phyloP scores from a whole-genome alignment of 1,284 basidiomycete genomes.

The Irpex sp. region DNA sequence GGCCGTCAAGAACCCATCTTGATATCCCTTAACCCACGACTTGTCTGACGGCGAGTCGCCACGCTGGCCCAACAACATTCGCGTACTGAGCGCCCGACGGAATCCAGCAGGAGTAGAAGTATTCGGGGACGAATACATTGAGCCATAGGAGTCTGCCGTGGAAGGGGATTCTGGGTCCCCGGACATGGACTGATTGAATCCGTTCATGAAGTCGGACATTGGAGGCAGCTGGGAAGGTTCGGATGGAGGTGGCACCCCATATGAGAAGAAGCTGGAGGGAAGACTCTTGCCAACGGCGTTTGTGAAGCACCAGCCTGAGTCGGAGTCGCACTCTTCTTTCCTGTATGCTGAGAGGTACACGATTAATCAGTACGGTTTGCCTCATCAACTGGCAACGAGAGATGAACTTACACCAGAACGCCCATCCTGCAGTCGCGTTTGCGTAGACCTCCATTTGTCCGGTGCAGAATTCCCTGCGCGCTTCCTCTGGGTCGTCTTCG shows the following conservation, averaged over 20 bases:
- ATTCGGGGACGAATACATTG: not conserved
- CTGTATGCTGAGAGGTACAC: constrained; percentile 41
- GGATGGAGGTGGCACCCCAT: constrained; percentile 24
- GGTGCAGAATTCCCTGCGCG: constrained; percentile 55
- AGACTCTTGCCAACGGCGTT: constrained; percentile 53
- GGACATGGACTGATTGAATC: constrained; percentile 7
- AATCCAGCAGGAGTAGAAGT: not conserved
- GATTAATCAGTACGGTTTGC: not conserved
- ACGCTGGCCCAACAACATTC: not conserved
- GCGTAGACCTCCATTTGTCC: constrained; percentile 62
- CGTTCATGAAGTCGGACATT: constrained; percentile 17
- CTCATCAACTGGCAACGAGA: not conserved
- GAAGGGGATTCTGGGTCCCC: not conserved
- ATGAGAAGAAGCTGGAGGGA: constrained; percentile 57
- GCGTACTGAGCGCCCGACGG: not conserved
- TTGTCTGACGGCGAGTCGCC: constrained; percentile 6
- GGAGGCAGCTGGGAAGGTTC: constrained; percentile 19
- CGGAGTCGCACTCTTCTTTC: constrained; percentile 56
- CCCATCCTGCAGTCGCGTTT: constrained; percentile 61
- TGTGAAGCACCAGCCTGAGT: constrained; percentile 69
- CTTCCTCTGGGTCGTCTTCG: constrained; percentile 43
- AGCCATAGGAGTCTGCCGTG: not conserved
- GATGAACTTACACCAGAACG: constrained; percentile 66
- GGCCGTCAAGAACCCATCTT: constrained; percentile 61
- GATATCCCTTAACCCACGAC: constrained; percentile 44